Base-by-base conservation (phyloP, 2,329 filamentous ascomycete species). In the Colletotrichum liriopes region DNA sequence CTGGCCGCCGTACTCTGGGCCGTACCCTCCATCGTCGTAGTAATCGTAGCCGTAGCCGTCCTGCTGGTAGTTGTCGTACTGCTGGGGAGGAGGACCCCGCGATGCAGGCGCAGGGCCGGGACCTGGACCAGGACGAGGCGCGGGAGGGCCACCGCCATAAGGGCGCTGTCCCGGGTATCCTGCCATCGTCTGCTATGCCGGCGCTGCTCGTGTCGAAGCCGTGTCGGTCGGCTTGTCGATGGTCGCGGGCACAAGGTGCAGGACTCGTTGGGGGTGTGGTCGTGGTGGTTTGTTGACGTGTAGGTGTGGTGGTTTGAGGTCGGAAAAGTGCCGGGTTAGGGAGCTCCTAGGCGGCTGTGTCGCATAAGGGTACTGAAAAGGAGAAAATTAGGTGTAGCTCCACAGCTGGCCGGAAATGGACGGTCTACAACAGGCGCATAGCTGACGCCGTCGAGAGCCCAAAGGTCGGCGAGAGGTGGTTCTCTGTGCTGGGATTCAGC, bases 51-150 rank as follows among this genome's bases (percentile, higher is more conserved):
- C 84, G 72, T 88, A 84, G 16, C 52, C 65, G 18, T 82, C 83
- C 60, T 86, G 82, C 65, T 85, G 82, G 67, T 86, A 85, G 61
- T 83, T 81, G 65, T 86, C 82, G 71, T 87, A 86, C 67, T 87
- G 82, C 64, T 82, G 54, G 5, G 54, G 54, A 23, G 52, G 77
- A 41, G 76, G 76, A 77, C 83, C 83, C 14, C 80, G 83, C 32
- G 47, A 23, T 29, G 61, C 23, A 37, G 32, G 68, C 51, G 64
- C 68, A 63, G 51, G 65, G 11, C 55, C 67, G 32, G 67, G 67
- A 8, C 68, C 68, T 49, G 83, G 82, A 58, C 68, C 68, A 47
- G 83, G 82, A 65, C 84, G 80, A 66, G 83, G 84, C 55, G 82
- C 82, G 63, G 83, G 84, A 41, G 82, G 83, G n/a, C 67, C 67